phyloP scores from a whole-genome alignment of 1,284 basidiomycete genomes.

The Baeospora myosura region DNA sequence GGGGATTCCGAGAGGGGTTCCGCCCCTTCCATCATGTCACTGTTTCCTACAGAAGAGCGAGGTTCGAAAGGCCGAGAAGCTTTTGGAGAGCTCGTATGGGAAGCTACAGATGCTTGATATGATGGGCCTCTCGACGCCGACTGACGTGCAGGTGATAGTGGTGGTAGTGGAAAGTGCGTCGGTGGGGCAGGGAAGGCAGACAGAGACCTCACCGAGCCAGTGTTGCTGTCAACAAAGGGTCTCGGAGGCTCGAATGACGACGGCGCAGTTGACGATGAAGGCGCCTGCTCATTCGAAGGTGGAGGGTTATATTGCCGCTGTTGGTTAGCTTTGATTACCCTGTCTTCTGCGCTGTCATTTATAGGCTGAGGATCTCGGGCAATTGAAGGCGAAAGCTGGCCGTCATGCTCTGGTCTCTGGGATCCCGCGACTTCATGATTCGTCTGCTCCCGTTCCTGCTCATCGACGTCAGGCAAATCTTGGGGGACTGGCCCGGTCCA shows the following conservation, averaged over 20 bases:
- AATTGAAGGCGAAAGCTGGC: too few species aligned
- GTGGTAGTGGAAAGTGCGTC: slow-evolving; percentile 59
- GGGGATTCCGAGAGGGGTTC: not conserved
- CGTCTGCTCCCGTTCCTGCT: not conserved
- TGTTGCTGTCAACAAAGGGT: slow-evolving; percentile 30
- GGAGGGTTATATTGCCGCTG: not conserved
- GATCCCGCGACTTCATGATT: too few species aligned
- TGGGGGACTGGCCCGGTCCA: slow-evolving; percentile 55
- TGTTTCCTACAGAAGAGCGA: slow-evolving; percentile 2
- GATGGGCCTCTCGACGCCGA: slow-evolving; percentile 24
- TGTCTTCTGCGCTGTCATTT: too few species aligned
- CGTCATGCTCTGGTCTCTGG: too few species aligned
- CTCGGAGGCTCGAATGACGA: slow-evolving; percentile 29
- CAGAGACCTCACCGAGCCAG: slow-evolving; percentile 56
- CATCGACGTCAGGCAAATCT: slow-evolving; percentile 38
- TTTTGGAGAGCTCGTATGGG: slow-evolving; percentile 22
- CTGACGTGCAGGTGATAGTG: slow-evolving; percentile 18
- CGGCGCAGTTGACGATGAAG: slow-evolving; percentile 11
- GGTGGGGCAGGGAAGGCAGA: slow-evolving; percentile 68
- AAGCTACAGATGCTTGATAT: slow-evolving; percentile 21
- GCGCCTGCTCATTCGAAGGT: slow-evolving; percentile 6
- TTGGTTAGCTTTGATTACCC: too few species aligned
- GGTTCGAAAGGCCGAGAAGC: not conserved
- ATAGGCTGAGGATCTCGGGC: too few species aligned
- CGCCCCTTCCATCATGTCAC: not conserved